Evolutionary conservation across 371 early-diverging fungal genomes (phyloP).

Genomic region (Mucor circinelloides): DNA sequence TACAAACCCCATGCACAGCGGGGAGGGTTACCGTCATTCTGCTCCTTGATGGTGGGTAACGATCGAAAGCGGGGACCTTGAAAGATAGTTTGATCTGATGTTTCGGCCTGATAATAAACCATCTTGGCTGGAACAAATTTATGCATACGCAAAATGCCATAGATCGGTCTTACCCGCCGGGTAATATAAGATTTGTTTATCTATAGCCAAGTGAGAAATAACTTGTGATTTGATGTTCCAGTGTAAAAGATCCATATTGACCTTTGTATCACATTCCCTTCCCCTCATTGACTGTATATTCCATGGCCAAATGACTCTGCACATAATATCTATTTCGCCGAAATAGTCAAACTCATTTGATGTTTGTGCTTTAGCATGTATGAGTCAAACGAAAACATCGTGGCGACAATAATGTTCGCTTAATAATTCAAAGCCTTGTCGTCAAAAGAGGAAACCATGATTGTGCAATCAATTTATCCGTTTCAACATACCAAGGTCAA

Average conservation of each 20-base stretch:
- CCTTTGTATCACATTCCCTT: not conserved
- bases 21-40: not conserved
- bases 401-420: not conserved
- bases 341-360: not conserved
- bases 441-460: constrained; percentile 12
- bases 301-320: not conserved
- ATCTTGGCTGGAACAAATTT: not conserved
- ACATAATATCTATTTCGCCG: not conserved
- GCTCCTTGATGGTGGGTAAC: too few species aligned
- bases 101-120: not conserved
- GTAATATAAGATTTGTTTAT: not conserved
- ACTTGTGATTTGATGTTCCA: not conserved
- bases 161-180: constrained; percentile 1
- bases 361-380: not conserved
- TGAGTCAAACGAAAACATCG: not conserved
- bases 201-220: not conserved
- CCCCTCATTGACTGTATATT: not conserved
- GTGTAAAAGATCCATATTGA: not conserved
- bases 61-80: not conserved
- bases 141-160: not conserved
- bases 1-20: too few species aligned
- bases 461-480: constrained; percentile 11
- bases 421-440: not conserved
- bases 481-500: not conserved
- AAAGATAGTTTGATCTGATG: not conserved